These are phyloP conservation scores for Mesembryanthemum crystallinum DNA, from an alignment of 148 eudicot species.

Conservation along the genomic window DNA sequence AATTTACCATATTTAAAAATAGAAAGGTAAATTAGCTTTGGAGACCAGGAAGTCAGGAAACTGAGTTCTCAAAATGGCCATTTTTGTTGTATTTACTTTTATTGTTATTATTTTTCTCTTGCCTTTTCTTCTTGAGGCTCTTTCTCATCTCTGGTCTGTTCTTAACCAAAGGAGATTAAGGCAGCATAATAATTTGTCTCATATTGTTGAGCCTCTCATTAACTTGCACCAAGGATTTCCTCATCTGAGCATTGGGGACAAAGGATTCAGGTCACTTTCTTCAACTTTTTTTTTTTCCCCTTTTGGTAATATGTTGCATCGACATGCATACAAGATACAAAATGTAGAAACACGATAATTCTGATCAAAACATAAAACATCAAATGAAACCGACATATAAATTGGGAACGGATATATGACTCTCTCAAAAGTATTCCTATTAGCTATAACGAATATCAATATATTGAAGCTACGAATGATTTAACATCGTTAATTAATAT, in stretches of 20 bases:
- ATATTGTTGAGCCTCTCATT: slow-evolving; percentile 12
- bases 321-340: background rate
- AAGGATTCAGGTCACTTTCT: slow-evolving; percentile 15
- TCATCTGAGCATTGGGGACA: background rate
- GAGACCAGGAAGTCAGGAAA: slow-evolving; percentile 8
- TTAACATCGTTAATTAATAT: too few relatives aligned
- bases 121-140: slow-evolving; percentile 20
- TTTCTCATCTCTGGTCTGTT: slow-evolving; percentile 22
- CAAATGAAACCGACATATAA: too few relatives aligned
- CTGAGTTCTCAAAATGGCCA: slow-evolving; percentile 16
- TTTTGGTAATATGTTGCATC: too few relatives aligned
- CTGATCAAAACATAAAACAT: too few relatives aligned
- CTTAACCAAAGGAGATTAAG: background rate
- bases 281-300: background rate
- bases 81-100: slow-evolving; percentile 13
- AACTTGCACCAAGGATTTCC: slow-evolving; percentile 6
- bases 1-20: background rate
- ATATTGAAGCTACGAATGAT: too few relatives aligned
- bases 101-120: slow-evolving; percentile 9
- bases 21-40: background rate
- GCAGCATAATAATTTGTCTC: slow-evolving; percentile 19
- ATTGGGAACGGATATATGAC: too few relatives aligned
- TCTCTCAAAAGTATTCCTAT: too few relatives aligned
- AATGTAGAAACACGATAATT: background rate
- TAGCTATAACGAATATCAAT: too few relatives aligned